These are phyloP conservation scores for Drosera capensis DNA, from an alignment of 148 eudicot species.

Conservation along the genomic window DNA sequence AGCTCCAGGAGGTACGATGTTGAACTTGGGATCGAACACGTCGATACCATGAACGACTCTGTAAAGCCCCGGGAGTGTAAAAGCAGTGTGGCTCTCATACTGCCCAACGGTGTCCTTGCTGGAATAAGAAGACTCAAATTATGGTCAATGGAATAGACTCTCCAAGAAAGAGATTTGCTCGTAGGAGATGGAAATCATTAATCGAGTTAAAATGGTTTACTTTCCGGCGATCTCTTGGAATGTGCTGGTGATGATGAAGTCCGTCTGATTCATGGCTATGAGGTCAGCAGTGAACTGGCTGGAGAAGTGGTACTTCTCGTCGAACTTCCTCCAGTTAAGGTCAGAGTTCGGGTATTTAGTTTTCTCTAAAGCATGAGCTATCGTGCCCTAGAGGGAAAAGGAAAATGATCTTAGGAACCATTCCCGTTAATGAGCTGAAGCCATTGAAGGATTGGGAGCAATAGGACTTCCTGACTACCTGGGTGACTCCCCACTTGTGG, in stretches of 20 bases:
- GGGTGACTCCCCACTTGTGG: conserved; percentile 84
- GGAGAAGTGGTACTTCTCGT: conserved; percentile 93
- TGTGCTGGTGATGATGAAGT: conserved; percentile 97
- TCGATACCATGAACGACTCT: conserved; percentile 94
- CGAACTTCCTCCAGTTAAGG: conserved; percentile 73
- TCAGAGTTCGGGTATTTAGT: conserved; percentile 96
- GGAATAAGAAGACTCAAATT: conserved; percentile 7
- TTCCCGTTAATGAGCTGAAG: not conserved
- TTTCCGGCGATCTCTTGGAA: conserved; percentile 99
- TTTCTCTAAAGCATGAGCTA: conserved; percentile 94
- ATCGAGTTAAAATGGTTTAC: conserved; percentile 16
- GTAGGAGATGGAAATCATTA: not conserved
- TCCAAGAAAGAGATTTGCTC: not conserved
- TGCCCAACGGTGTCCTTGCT: conserved; percentile 98
- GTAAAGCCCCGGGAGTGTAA: conserved; percentile 91
- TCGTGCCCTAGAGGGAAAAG: conserved; percentile 46
- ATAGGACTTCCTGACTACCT: conserved; percentile 19
- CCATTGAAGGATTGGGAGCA: not conserved
- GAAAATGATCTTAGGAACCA: not conserved
- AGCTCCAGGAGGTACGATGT: conserved; percentile 94
- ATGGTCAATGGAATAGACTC: not conserved
- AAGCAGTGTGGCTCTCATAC: conserved; percentile 78
- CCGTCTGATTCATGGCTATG: conserved; percentile 91
- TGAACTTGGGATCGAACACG: conserved; percentile 94
- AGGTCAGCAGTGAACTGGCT: conserved; percentile 94